Evolutionary conservation across 805 yeast genomes (phyloP).

Genomic region (Starmerella geochares): DNA sequence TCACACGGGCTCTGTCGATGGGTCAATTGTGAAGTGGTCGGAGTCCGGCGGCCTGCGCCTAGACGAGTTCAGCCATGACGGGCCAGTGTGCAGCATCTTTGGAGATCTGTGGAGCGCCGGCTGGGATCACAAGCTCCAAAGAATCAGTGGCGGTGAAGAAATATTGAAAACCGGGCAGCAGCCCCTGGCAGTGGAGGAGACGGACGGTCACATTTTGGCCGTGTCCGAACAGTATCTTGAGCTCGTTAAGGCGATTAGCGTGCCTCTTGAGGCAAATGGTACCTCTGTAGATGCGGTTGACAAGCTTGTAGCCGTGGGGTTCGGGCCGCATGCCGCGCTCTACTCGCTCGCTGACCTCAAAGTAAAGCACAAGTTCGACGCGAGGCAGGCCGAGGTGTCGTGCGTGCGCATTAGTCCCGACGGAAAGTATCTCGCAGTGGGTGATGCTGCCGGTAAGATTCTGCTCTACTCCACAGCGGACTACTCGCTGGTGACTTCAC

Average conservation of each 20-base stretch:
- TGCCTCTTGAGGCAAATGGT: conserved; percentile 14
- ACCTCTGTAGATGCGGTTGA: conserved; percentile 31
- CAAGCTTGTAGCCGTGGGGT: conserved; percentile 42
- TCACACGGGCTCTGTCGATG: conserved; percentile 74
- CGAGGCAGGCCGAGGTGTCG: conserved; percentile 54
- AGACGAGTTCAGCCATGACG: conserved; percentile 43
- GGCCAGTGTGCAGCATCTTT: conserved; percentile 52
- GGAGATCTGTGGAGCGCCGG: conserved; percentile 42
- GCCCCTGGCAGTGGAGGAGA: conserved; percentile 37
- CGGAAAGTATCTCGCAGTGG: conserved; percentile 63
- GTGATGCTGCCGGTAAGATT: conserved; percentile 80
- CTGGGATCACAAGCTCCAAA: conserved; percentile 76
- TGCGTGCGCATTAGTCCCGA: conserved; percentile 60
- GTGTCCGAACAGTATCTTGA: conserved; percentile 39
- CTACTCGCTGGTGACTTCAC: conserved; percentile 51
- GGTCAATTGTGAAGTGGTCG: conserved; percentile 55
- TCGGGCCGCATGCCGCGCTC: conserved; percentile 37
- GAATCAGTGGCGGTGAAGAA: conserved; percentile 28
- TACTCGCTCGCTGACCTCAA: conserved; percentile 33
- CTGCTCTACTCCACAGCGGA: conserved; percentile 52
- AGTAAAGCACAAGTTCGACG: conserved; percentile 33
- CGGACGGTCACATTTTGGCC: conserved; percentile 35
- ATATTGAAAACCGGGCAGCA: conserved; percentile 35
- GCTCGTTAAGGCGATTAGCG: conserved; percentile 28
- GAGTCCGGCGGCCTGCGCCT: conserved; percentile 34